phyloP scores from a whole-genome alignment of 441 rosid species.

The Eruca vesicaria region DNA sequence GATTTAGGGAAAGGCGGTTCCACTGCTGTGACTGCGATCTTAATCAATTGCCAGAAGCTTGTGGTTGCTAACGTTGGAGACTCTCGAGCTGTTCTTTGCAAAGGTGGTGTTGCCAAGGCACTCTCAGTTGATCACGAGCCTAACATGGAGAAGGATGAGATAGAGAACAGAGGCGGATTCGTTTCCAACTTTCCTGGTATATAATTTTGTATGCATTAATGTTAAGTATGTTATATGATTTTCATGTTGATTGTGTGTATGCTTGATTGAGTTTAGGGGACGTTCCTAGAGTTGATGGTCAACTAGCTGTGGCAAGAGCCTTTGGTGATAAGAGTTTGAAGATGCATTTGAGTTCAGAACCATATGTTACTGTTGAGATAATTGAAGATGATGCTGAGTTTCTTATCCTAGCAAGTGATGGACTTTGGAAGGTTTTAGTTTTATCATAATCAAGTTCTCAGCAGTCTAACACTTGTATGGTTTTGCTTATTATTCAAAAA shows the following conservation, averaged over 20 bases:
- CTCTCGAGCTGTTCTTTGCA: constrained; percentile 82
- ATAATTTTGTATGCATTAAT: background rate
- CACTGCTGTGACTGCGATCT: constrained; percentile 87
- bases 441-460: background rate
- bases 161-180: constrained; percentile 86
- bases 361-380: constrained; percentile 54
- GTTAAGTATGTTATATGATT: background rate
- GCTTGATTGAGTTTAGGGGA: constrained; percentile 54
- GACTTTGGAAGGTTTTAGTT: constrained; percentile 77
- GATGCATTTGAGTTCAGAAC: constrained; percentile 88
- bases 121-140: constrained; percentile 93
- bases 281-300: constrained; percentile 90
- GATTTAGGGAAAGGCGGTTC: constrained; percentile 89
- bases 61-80: constrained; percentile 92
- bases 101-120: constrained; percentile 64
- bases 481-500: background rate
- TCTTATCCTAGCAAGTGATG: constrained; percentile 87
- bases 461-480: background rate
- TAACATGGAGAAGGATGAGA: constrained; percentile 53
- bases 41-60: constrained; percentile 67
- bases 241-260: background rate
- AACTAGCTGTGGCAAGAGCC: constrained; percentile 90
- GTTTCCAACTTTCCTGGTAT: constrained; percentile 86
- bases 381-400: constrained; percentile 61
- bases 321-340: constrained; percentile 90